Evolutionary conservation across 139 green algal species (phyloP).

Genomic region (Coelastrella sp.): DNA sequence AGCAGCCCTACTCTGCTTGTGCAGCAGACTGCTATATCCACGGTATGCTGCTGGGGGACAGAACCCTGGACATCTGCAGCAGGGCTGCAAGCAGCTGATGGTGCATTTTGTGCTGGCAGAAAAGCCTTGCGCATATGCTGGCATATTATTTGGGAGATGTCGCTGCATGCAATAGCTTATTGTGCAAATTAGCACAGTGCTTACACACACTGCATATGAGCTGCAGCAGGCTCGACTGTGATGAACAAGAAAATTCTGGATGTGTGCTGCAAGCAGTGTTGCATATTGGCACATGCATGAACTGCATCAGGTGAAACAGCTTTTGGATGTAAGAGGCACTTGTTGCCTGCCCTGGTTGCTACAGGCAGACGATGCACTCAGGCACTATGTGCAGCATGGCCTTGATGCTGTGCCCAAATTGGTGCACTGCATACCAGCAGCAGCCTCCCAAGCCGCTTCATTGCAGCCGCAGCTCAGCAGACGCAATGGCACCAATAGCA

Average conservation of each 20-base stretch:
- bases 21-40: neutral
- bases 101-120: neutral
- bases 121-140: neutral
- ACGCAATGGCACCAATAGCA: neutral
- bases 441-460: neutral
- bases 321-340: neutral
- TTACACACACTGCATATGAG: neutral
- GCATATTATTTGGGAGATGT: neutral
- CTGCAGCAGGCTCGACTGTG: no score
- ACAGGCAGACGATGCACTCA: slow-evolving; percentile 6
- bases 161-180: neutral
- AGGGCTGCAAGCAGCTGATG: neutral
- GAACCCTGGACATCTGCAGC: neutral
- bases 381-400: slow-evolving; percentile 21
- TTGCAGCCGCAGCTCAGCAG: neutral
- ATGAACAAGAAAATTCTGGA: no score
- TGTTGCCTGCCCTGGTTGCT: neutral
- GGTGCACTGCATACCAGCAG: slow-evolving; percentile 13
- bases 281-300: no score
- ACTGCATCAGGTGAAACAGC: neutral
- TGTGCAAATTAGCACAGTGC: neutral
- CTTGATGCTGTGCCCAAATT: neutral
- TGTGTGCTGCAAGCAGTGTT: no score
- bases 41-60: neutral
- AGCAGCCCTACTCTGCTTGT: neutral